Evolutionary conservation across 345 rosid genomes (phyloP).

Genomic region (Cardamine chenopodiifolia): DNA sequence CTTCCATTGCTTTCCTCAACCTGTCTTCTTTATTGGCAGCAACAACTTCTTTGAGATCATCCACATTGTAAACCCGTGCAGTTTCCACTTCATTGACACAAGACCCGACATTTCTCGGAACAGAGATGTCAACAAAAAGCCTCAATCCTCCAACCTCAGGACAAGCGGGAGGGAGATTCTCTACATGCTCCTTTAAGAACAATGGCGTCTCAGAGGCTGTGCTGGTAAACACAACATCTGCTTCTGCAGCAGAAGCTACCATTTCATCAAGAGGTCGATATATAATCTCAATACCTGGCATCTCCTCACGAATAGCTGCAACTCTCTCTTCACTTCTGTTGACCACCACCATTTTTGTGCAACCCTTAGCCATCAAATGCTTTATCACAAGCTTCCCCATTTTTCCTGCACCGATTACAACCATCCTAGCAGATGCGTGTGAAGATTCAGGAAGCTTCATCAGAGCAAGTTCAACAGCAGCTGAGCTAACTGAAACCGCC

Average conservation of each 20-base stretch:
- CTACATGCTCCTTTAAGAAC: conserved; percentile 68
- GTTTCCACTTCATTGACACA: conserved; percentile 62
- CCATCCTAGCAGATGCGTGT: conserved; percentile 55
- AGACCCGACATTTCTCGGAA: conserved; percentile 88
- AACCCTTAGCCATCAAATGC: conserved; percentile 77
- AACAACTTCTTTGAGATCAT: conserved; percentile 98
- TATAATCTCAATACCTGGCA: conserved; percentile 62
- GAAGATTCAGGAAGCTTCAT: conserved; percentile 67
- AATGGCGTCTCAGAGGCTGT: conserved; percentile 85
- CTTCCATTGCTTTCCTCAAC: conserved; percentile 90
- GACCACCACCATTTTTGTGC: conserved; percentile 60
- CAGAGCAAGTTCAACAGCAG: conserved; percentile 73
- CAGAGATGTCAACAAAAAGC: conserved; percentile 86
- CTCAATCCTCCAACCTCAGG: conserved; percentile 65
- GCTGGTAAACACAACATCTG: conserved; percentile 91
- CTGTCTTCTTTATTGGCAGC: conserved; percentile 97
- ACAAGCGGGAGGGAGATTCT: conserved; percentile 57
- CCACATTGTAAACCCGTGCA: conserved; percentile 79
- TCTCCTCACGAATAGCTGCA: conserved; percentile 76
- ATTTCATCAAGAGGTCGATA: conserved; percentile 74
- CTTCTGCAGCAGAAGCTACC: conserved; percentile 72
- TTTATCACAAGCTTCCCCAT: conserved; percentile 89
- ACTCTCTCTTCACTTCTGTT: conserved; percentile 82
- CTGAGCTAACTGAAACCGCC: conserved; percentile 79
- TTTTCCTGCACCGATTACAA: conserved; percentile 72